A percentile compares a stretch with the other conserved stretches of the same genome.
Conservation (phyloP, 208 protist species). For the Acanthamoeba lenticulata region DNA sequence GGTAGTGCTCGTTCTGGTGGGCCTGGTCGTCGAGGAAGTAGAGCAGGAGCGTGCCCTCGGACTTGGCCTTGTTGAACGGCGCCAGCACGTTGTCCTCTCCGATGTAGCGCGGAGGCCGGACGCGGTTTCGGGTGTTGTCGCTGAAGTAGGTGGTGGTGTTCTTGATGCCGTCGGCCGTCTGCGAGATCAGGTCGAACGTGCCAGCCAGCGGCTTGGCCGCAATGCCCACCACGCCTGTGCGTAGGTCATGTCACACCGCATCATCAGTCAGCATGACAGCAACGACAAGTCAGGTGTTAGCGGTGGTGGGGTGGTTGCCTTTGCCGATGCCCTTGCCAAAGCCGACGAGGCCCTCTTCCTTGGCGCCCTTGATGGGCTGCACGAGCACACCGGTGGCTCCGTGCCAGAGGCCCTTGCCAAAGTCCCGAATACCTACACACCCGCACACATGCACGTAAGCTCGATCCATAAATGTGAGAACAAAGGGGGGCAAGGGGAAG, state of each 20-base stretch:
- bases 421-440: constrained; percentile 55
- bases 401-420: constrained; percentile 63
- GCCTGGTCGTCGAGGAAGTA: background rate
- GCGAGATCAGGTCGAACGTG: constrained; percentile 71
- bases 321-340: constrained; percentile 66
- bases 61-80: background rate
- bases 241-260: background rate
- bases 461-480: background rate
- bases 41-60: constrained; percentile 4
- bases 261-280: too few species aligned
- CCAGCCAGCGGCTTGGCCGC: constrained; percentile 73
- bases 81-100: constrained; percentile 28
- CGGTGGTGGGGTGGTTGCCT: background rate
- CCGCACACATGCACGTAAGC: background rate
- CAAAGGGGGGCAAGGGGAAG: background rate
- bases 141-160: constrained; percentile 59
- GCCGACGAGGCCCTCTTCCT: constrained; percentile 61
- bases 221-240: constrained; percentile 56
- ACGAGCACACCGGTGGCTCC: constrained; percentile 71
- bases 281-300: background rate
- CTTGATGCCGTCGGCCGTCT: constrained; percentile 69
- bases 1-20: constrained; percentile 15
- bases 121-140: background rate
- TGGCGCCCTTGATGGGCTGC: constrained; percentile 73
- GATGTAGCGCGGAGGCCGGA: constrained; percentile 32